Conservation (phyloP, 2,329 filamentous ascomycete species). For the Phoma sp. region DNA sequence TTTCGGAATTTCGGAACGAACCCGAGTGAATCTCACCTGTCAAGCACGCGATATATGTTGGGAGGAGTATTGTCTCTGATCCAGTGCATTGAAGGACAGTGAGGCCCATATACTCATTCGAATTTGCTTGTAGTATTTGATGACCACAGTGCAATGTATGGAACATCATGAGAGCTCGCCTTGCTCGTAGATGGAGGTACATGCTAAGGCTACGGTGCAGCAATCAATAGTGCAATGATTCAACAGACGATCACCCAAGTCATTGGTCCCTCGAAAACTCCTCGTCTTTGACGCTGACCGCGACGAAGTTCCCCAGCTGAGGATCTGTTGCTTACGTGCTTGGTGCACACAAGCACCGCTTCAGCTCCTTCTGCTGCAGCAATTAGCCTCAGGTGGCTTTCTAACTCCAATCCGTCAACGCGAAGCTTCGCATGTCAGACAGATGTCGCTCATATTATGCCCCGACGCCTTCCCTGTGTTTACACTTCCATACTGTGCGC, state of each 20-base stretch:
- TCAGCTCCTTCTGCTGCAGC: neutral
- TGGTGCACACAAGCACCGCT: neutral
- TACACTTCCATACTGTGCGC: neutral
- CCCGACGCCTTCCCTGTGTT: neutral
- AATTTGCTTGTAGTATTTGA: too few species aligned
- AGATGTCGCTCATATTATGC: too few species aligned
- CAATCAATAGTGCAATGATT: neutral
- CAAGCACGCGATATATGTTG: slow-evolving; percentile 6
- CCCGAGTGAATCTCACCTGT: slow-evolving; percentile 1
- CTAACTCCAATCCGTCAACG: too few species aligned
- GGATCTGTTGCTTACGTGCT: too few species aligned
- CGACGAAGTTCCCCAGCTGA: neutral
- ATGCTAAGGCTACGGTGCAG: neutral
- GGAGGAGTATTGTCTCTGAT: neutral
- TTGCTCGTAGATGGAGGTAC: too few species aligned
- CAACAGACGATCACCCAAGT: neutral
- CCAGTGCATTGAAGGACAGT: neutral
- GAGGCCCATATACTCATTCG: neutral
- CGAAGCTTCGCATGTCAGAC: too few species aligned
- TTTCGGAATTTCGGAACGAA: slow-evolving; percentile 13
- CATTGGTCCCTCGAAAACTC: neutral
- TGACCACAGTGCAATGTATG: too few species aligned
- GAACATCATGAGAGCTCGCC: neutral
- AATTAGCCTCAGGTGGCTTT: neutral
- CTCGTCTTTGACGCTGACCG: neutral